phyloP scores from a whole-genome alignment of 202 grass and related monocot genomes.

The Setaria italica region DNA sequence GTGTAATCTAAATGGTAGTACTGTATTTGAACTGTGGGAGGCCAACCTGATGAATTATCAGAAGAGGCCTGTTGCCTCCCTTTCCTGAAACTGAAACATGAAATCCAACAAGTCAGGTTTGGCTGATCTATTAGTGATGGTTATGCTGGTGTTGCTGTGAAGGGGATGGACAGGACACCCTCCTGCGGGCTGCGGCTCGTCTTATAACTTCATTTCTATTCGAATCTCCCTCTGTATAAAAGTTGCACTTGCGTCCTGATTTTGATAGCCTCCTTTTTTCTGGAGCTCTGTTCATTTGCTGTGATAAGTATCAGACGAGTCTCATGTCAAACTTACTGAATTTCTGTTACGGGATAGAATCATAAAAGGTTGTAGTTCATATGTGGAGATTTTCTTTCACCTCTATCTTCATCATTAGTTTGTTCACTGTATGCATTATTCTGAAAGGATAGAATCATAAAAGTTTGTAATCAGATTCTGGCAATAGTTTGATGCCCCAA shows the following conservation, averaged over 20 bases:
- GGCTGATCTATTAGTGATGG: background rate
- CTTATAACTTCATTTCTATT: slow-evolving; percentile 3
- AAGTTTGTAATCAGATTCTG: too few relatives aligned
- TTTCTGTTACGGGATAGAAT: slow-evolving; percentile 69
- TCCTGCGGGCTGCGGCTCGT: background rate
- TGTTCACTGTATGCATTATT: too few relatives aligned
- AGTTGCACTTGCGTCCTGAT: slow-evolving; percentile 3
- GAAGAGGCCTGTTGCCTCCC: background rate
- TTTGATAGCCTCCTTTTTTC: background rate
- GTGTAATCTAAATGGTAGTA: slow-evolving; percentile 28
- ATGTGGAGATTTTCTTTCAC: too few relatives aligned
- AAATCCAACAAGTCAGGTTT: background rate
- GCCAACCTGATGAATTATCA: slow-evolving; percentile 11
- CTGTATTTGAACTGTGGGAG: slow-evolving; percentile 22
- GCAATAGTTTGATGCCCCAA: too few relatives aligned
- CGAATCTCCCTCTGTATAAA: background rate
- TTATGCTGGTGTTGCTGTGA: background rate
- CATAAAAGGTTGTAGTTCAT: slow-evolving; percentile 55
- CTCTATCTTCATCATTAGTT: too few relatives aligned
- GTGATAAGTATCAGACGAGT: slow-evolving; percentile 7
- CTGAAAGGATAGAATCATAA: too few relatives aligned
- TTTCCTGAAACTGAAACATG: slow-evolving; percentile 16
- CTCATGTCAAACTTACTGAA: background rate
- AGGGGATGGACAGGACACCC: background rate
- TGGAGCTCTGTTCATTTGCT: slow-evolving; percentile 1